These are phyloP conservation scores for Teratosphaeria viscida DNA, from an alignment of 2,329 filamentous ascomycete species.

Conservation along the genomic window DNA sequence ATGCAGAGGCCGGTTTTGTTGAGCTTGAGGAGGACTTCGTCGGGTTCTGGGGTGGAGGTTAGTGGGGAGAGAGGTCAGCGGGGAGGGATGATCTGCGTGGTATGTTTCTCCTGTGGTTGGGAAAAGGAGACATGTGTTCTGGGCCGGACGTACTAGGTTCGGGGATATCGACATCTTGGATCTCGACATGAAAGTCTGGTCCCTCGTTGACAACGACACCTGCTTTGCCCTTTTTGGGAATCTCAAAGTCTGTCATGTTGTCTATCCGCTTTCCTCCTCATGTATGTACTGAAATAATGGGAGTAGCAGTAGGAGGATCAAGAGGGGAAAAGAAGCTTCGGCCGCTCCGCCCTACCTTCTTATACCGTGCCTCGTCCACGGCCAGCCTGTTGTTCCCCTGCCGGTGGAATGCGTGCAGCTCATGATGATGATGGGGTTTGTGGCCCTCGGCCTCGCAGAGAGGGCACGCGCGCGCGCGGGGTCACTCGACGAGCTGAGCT, in stretches of 20 bases:
- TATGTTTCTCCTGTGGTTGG: too few species aligned
- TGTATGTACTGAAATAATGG: not conserved
- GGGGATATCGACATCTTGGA: conserved; percentile 40
- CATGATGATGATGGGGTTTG: not conserved
- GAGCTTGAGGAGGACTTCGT: conserved; percentile 47
- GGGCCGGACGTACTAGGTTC: conserved; percentile 31
- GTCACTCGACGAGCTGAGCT: not conserved
- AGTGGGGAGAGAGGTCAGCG: too few species aligned
- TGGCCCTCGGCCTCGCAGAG: not conserved
- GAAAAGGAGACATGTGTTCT: not conserved
- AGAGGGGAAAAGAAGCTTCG: not conserved
- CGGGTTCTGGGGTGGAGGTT: conserved; percentile 12
- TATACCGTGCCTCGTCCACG: not conserved
- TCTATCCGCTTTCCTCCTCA: not conserved
- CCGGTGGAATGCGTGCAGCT: not conserved
- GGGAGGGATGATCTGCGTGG: too few species aligned
- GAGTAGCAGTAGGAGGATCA: not conserved
- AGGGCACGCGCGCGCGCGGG: not conserved
- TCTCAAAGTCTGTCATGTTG: conserved; percentile 20
- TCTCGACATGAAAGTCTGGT: conserved; percentile 38
- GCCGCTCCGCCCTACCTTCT: not conserved
- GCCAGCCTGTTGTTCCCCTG: not conserved
- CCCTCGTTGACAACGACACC: conserved; percentile 43
- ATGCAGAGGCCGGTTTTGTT: conserved; percentile 50
- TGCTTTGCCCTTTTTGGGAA: conserved; percentile 41